Percentiles rank a stretch among this genome's conserved stretches.
Evolutionary conservation across 768 basidiomycete species (phyloP).

Genomic region (Serpula lacrymans): DNA sequence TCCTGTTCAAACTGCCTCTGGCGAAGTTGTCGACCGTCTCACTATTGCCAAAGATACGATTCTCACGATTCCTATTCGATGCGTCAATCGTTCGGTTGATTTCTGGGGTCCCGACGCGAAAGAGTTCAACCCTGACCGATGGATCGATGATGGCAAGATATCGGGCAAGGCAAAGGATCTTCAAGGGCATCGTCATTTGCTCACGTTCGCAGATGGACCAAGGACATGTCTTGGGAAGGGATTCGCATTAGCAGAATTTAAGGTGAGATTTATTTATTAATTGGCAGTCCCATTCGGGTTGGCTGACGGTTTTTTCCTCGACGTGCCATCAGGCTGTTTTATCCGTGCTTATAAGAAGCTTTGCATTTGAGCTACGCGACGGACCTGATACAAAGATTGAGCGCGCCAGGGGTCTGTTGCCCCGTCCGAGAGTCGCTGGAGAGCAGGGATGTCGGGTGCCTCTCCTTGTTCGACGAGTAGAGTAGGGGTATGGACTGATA

Average conservation of each 20-base stretch:
- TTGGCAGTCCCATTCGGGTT: background rate
- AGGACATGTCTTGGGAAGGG: conserved; percentile 4
- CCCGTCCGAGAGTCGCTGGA: conserved; percentile 17
- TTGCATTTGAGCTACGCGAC: conserved; percentile 18
- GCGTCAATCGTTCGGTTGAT: conserved; percentile 36
- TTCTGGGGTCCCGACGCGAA: conserved; percentile 46
- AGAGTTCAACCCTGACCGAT: conserved; percentile 41
- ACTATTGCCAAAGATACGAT: conserved; percentile 36
- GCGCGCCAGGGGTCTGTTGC: conserved; percentile 10
- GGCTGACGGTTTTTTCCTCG: background rate
- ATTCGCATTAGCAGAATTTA: conserved; percentile 4
- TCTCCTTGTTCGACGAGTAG: no score
- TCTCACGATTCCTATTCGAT: conserved; percentile 35
- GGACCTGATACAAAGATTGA: conserved; percentile 16
- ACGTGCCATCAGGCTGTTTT: background rate
- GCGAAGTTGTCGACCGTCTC: conserved; percentile 27
- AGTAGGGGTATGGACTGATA: no score
- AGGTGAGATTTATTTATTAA: background rate
- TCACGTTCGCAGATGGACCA: conserved; percentile 6
- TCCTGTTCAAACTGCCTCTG: conserved; percentile 26
- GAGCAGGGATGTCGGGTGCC: no score
- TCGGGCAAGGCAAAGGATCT: conserved; percentile 28
- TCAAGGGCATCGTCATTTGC: conserved; percentile 26
- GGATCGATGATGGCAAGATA: conserved; percentile 31
- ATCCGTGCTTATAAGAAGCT: conserved; percentile 6